Base-by-base conservation (phyloP, 129 eudicot genomes). In the Chrysanthemum makinoi region DNA sequence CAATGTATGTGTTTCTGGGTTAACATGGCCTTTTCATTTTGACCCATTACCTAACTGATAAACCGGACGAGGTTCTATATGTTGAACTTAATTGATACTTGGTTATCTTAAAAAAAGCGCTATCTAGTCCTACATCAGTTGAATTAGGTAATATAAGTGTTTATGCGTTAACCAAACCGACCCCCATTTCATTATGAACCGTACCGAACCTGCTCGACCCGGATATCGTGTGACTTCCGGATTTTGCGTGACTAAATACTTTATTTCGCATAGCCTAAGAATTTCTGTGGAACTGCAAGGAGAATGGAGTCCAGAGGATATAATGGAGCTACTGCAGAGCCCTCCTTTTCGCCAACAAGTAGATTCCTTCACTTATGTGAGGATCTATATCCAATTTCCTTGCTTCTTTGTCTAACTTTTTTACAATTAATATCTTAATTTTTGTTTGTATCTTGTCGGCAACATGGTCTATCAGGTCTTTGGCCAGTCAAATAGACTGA, bases 281-380 rank as follows among this genome's bases (percentile, higher is more conserved):
- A 19, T 62, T 71, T 50, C 17, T 61, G 39, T 12, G 24, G 0
- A 0, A 22, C 24, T 22, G 24, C 24, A 90, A 96, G 99, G 99
- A 10, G 84, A 79, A 52, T 83, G 93, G 91, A 84, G 89, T 57
- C 75, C 87, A 0, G 85, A 80, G 70, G 99, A 90, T 67, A 72
- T 95, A 66, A 79, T 95, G 76, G 99, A 95, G 74, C 72, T 95
- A 76, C 76, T 95, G 18, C 99, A 95, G 73, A 87, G 99, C 60
- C 96, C 99, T 72, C 99, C 97, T 48, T 95, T 95, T 48, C 94
- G 97, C 61, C 99, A 95, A 74, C 99, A 95, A 86, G 84, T 95
- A 60, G 99, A 95, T 84, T 85, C 99, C 60, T 95, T 95, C 68
- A 90, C 97, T 68, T 90, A 95, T 64, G 99, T 95, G 67, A 80